Base-by-base conservation (phyloP, 2,329 filamentous ascomycete genomes). In the Capronia epimyces region DNA sequence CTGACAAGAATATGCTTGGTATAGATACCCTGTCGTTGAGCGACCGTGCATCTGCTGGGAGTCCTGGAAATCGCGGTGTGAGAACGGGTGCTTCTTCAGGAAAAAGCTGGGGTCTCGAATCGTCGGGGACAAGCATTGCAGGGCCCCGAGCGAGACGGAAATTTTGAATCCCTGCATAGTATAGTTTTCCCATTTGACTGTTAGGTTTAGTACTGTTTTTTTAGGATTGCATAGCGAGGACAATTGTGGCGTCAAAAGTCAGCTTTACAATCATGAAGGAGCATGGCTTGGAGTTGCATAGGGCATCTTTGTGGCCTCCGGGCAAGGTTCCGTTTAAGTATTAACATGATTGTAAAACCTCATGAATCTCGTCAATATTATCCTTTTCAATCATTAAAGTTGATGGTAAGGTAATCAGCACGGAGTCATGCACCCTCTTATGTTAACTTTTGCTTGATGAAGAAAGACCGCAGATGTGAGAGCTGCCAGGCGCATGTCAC, bases 401-500 rank as follows among this genome's bases (percentile, higher is more conserved):
- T 5, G 5, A 10, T 27, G 24, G 24, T 27, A 5, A 10, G 24
- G 24, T 32, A 12, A 32, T 32, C n/a, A n/a, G 12, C 29, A 13
- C 6, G 3, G 15, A 37, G 7, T 9, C 18, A 18, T 20, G 3
- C 34, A 20, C 18, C 9, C 16, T 42, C 71, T 81, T 81, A 98
- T 53, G 93, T 97, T 69, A 98, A 83, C 80, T 98, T 98, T 77
- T 97, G 91, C 80, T 98, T 98, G 77, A 98, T 98, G 76, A 98
- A 98, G 80, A 98, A 98, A 41, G 87, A 86, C 62, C 93, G 81
- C 63, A 98, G 79, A 72, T 98, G 91, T 47, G 89, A 95, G 41
- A 98, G 77, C 71, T 98, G 93, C 93, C 93, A 98, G 55, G 89
- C 87, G 73, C 93, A 98, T 27, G 93, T 95, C 49, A 84, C 77